Conservation (phyloP, 495 filamentous ascomycete genomes). For the Trichoderma virens region DNA sequence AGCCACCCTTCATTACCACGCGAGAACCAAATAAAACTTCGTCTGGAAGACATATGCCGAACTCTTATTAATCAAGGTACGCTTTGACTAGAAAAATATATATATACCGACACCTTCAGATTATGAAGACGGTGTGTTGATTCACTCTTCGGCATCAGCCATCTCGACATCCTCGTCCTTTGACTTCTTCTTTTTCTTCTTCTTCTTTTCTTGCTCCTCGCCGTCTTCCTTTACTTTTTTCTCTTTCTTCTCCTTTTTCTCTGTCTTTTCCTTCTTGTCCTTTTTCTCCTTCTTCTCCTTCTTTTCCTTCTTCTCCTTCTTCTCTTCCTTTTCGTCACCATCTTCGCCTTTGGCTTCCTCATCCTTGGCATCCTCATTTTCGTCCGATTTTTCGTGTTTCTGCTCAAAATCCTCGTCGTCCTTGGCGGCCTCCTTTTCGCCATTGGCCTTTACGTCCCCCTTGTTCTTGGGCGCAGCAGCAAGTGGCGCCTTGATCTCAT, state of each 20-base stretch:
- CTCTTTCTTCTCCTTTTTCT: slow-evolving; percentile 11
- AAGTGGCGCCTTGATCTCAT: slow-evolving; percentile 11
- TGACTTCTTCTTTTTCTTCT: background rate
- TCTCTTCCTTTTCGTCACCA: background rate
- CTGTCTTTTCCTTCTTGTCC: slow-evolving; percentile 11
- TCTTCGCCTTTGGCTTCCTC: background rate
- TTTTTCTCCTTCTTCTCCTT: slow-evolving; percentile 20
- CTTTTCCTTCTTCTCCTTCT: slow-evolving; percentile 13
- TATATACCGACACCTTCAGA: background rate
- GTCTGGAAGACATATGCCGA: background rate
- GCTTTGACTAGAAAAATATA: background rate
- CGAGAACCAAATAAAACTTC: background rate
- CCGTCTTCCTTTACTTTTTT: background rate
- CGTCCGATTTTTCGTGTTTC: background rate
- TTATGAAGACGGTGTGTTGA: background rate
- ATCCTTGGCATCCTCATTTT: background rate
- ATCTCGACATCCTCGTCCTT: slow-evolving; percentile 7
- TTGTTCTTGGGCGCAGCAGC: slow-evolving; percentile 8
- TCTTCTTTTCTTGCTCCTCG: background rate
- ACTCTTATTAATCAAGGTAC: background rate
- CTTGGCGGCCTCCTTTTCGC: background rate
- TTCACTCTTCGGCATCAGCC: background rate
- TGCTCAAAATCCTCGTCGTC: background rate
- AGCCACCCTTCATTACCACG: too few relatives aligned
- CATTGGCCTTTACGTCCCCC: background rate